phyloP scores from a whole-genome alignment of 2,329 filamentous ascomycete genomes.

The Penicillium nordicum region DNA sequence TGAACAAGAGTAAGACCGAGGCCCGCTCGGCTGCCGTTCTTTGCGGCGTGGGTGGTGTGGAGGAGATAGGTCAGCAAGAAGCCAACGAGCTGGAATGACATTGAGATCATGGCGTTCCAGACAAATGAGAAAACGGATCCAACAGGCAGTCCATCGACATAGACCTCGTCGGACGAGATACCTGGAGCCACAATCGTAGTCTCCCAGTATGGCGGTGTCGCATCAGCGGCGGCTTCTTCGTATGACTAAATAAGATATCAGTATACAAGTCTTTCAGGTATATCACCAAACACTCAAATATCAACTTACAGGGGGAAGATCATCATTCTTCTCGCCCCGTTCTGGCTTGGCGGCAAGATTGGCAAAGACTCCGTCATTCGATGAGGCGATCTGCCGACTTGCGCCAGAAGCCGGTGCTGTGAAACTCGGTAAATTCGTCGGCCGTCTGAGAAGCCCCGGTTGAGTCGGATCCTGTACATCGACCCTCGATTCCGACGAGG shows the following conservation, averaged over 20 bases:
- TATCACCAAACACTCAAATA: background rate
- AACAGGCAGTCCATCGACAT: constrained; percentile 91
- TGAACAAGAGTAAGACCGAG: constrained; percentile 94
- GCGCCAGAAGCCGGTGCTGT: constrained; percentile 36
- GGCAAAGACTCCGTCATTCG: constrained; percentile 92
- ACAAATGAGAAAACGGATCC: constrained; percentile 76
- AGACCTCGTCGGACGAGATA: constrained; percentile 89
- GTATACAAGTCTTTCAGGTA: background rate
- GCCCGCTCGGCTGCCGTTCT: constrained; percentile 92
- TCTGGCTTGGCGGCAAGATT: constrained; percentile 91
- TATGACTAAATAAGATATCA: constrained; percentile 64
- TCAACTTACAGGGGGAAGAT: constrained; percentile 80
- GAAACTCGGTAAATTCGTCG: constrained; percentile 56
- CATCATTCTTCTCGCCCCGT: constrained; percentile 74
- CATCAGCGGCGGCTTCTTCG: constrained; percentile 95
- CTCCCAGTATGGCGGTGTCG: constrained; percentile 97
- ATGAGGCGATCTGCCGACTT: constrained; percentile 63
- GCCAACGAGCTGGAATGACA: constrained; percentile 94
- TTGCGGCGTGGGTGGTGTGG: constrained; percentile 95
- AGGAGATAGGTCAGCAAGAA: constrained; percentile 97
- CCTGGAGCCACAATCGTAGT: constrained; percentile 95
- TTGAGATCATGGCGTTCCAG: constrained; percentile 87
- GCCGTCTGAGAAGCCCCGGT: constrained; percentile 43
- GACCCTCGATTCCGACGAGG: constrained; percentile 26
- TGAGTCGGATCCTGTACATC: constrained; percentile 19